Evolutionary conservation across 495 filamentous ascomycete genomes (phyloP).

Genomic region (Tuber borchii): DNA sequence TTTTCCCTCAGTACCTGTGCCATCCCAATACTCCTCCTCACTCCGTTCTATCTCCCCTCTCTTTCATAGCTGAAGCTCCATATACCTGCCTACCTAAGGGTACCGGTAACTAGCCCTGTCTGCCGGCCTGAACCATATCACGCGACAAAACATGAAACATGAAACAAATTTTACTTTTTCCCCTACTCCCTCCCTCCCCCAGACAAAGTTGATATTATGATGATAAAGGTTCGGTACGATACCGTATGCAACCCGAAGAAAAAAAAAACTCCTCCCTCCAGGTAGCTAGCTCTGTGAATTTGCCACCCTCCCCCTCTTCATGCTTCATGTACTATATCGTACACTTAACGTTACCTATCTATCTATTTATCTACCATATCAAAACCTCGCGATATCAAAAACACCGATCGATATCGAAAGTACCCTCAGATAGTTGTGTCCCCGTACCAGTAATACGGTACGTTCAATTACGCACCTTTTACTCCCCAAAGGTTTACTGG

Average conservation of each 20-base stretch:
- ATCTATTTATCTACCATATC: not conserved
- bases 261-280: not conserved
- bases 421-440: not conserved
- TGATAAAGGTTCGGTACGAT: not conserved
- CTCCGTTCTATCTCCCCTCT: not conserved
- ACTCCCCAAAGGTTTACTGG: not conserved
- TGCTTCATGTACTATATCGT: not conserved
- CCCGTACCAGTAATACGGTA: not conserved
- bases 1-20: too few species aligned
- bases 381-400: not conserved
- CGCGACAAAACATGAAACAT: slow-evolving; percentile 1
- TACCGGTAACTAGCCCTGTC: not conserved
- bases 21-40: not conserved
- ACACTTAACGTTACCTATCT: not conserved
- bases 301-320: not conserved
- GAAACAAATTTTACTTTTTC: not conserved
- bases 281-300: not conserved
- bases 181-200: not conserved
- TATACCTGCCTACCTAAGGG: not conserved
- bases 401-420: not conserved
- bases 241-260: not conserved
- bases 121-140: not conserved
- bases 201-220: not conserved
- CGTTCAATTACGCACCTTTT: not conserved
- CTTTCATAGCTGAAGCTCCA: not conserved